phyloP scores from a whole-genome alignment of 176 grass and related monocot genomes.

The Tuctoria greenei region DNA sequence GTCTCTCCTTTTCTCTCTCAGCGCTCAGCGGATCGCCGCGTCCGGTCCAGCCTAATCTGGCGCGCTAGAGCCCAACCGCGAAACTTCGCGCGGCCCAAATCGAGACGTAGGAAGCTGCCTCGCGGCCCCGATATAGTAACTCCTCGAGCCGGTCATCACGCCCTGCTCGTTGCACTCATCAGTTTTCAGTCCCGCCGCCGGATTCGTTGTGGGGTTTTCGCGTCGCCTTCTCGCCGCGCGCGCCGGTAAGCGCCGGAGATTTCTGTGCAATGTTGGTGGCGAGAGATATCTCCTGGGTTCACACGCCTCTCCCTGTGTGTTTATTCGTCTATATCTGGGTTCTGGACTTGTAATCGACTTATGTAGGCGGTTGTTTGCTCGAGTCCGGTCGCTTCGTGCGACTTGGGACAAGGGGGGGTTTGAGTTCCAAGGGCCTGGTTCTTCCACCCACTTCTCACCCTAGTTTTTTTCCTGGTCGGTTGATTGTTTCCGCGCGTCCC shows the following conservation, averaged over 20 bases:
- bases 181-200: not conserved
- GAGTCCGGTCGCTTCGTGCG: not conserved
- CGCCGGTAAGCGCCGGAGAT: too few species aligned
- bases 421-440: not conserved
- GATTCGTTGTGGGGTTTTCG: not conserved
- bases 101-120: not conserved
- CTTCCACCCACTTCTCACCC: not conserved
- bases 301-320: not conserved
- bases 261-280: too few species aligned
- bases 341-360: not conserved
- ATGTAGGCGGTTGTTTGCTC: constrained; percentile 11
- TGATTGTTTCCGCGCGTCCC: not conserved
- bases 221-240: too few species aligned
- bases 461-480: not conserved
- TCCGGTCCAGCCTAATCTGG: not conserved
- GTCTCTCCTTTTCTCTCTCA: too few species aligned
- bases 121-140: not conserved
- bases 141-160: not conserved
- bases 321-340: not conserved
- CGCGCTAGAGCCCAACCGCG: not conserved
- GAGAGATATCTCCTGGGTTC: not conserved
- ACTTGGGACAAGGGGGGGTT: not conserved
- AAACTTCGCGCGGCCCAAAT: not conserved
- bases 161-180: too few species aligned
- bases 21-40: not conserved